Percentiles rank a stretch among this genome's conserved stretches.
phyloP scores from a whole-genome alignment of 352 stramenopile species.

The Pythium periplocum region DNA sequence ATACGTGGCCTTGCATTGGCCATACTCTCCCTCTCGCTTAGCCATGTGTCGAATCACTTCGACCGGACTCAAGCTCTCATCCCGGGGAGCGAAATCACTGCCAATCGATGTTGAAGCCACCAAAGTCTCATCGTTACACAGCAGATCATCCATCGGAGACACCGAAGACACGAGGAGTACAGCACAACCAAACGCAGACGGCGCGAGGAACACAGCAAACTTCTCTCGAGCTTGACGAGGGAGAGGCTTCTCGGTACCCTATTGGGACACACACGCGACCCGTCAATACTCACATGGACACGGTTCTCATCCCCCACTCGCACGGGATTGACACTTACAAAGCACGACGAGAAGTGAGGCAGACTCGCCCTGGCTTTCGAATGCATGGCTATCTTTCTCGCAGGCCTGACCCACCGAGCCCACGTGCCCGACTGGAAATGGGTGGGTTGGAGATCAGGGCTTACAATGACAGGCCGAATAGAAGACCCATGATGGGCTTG shows the following conservation, averaged over 20 bases:
- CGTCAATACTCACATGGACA: neutral
- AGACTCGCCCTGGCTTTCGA: conserved; percentile 6
- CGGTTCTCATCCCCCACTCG: neutral
- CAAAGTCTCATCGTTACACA: conserved; percentile 28
- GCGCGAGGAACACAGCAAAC: neutral
- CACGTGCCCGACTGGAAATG: no score
- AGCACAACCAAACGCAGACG: neutral
- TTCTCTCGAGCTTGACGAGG: neutral
- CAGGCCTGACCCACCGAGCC: conserved; percentile 4
- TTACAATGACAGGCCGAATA: no score
- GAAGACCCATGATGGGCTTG: no score
- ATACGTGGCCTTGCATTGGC: conserved; percentile 23
- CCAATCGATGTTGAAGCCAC: conserved; percentile 4
- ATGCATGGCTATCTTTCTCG: conserved; percentile 36
- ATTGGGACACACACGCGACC: neutral
- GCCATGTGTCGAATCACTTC: conserved; percentile 23
- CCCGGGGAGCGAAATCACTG: neutral
- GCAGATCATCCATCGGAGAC: conserved; percentile 21
- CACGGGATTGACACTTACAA: conserved; percentile 16
- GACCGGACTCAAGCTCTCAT: conserved; percentile 8
- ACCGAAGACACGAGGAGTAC: neutral
- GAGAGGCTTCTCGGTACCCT: neutral
- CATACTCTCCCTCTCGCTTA: conserved; percentile 21
- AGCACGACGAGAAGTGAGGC: conserved; percentile 29
- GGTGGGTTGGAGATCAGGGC: no score